phyloP scores from a whole-genome alignment of 1,284 basidiomycete genomes.

The Tausonia pullulans region DNA sequence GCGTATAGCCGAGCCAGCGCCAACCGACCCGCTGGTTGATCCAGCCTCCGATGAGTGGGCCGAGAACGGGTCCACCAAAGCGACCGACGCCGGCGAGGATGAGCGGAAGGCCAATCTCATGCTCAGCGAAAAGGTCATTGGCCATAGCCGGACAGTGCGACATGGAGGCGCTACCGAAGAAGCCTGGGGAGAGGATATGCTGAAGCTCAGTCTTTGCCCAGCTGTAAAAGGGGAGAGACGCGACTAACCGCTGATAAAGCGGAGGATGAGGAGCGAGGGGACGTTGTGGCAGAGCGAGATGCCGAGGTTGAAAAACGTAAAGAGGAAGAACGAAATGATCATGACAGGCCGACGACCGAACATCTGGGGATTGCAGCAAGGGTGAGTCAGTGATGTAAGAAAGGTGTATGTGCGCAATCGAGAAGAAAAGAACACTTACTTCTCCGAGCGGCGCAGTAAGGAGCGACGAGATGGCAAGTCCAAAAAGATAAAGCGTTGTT shows the following conservation, averaged over 20 bases:
- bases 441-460: slow-evolving; percentile 8
- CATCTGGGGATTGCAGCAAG: neutral
- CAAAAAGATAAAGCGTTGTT: slow-evolving; percentile 5
- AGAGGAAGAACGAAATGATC: slow-evolving; percentile 33
- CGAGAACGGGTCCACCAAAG: slow-evolving; percentile 37
- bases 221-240: neutral
- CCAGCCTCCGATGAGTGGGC: slow-evolving; percentile 49
- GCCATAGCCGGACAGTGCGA: slow-evolving; percentile 35
- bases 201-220: neutral
- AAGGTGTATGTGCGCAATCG: neutral
- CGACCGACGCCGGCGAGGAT: neutral
- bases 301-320: slow-evolving; percentile 36
- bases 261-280: slow-evolving; percentile 35
- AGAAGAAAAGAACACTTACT: neutral
- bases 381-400: neutral
- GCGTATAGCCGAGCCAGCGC: slow-evolving; percentile 9
- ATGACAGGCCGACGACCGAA: slow-evolving; percentile 27
- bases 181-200: neutral
- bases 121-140: slow-evolving; percentile 2
- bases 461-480: neutral
- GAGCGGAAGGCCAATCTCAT: slow-evolving; percentile 4
- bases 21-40: slow-evolving; percentile 5
- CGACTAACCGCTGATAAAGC: slow-evolving; percentile 32
- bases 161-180: slow-evolving; percentile 4
- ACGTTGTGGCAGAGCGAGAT: slow-evolving; percentile 33